Conservation (phyloP, 805 yeast species). For the Teunomyces funiuensis region DNA sequence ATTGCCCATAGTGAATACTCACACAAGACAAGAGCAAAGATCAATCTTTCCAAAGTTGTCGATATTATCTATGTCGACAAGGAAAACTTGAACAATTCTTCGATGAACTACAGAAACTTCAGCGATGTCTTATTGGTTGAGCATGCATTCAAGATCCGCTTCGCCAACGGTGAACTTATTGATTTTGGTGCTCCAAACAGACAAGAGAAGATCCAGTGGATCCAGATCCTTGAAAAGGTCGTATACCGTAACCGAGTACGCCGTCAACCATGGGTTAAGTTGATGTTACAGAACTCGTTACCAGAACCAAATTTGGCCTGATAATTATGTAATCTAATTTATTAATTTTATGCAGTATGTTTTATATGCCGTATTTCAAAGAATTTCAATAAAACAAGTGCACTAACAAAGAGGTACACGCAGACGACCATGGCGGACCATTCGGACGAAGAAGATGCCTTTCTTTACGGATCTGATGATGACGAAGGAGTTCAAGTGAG, state of each 20-base stretch:
- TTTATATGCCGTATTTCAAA: background rate
- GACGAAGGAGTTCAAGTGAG: slow-evolving; percentile 23
- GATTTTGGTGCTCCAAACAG: slow-evolving; percentile 81
- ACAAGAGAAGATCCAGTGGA: slow-evolving; percentile 66
- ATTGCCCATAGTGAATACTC: slow-evolving; percentile 74
- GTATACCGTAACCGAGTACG: slow-evolving; percentile 56
- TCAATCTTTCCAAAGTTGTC: slow-evolving; percentile 69
- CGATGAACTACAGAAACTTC: slow-evolving; percentile 52
- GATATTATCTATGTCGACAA: slow-evolving; percentile 48
- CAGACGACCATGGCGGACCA: slow-evolving; percentile 12
- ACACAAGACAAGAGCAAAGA: slow-evolving; percentile 68
- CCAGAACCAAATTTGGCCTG: background rate
- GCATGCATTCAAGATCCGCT: slow-evolving; percentile 72
- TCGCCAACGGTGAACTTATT: slow-evolving; percentile 78
- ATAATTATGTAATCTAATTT: slow-evolving; percentile 7
- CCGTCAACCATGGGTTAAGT: slow-evolving; percentile 60
- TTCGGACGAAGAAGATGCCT: slow-evolving; percentile 67
- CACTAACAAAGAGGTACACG: background rate
- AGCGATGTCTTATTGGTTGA: slow-evolving; percentile 70
- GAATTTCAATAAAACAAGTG: background rate
- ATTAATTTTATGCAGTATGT: background rate
- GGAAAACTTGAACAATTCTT: slow-evolving; percentile 27
- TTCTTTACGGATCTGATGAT: slow-evolving; percentile 59
- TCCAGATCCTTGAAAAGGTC: slow-evolving; percentile 53
- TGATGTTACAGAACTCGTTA: slow-evolving; percentile 32